Evolutionary conservation across 2,329 filamentous ascomycete species (phyloP).

Genomic region (Hypomyces rosellus): DNA sequence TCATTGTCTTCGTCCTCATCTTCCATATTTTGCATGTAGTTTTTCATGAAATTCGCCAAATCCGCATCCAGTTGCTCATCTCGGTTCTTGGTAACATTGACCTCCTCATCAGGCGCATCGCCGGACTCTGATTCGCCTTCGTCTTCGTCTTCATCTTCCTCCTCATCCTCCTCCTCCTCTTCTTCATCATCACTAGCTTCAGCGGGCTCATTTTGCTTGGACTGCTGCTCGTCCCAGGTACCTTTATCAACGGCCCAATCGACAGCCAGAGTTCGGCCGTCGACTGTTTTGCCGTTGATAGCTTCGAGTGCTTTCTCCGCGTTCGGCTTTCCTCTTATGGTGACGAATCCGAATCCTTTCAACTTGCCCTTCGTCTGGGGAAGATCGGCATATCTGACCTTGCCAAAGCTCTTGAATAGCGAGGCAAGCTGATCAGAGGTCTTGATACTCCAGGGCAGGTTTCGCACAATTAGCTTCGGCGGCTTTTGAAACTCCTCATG

Average conservation of each 20-base stretch:
- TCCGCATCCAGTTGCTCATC: conserved; percentile 39
- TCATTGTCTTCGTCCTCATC: conserved; percentile 49
- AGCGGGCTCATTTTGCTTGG: conserved; percentile 23
- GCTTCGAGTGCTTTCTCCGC: conserved; percentile 80
- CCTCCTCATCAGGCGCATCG: conserved; percentile 19
- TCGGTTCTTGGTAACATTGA: conserved; percentile 29
- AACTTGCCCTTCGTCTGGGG: conserved; percentile 72
- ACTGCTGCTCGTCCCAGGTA: conserved; percentile 66
- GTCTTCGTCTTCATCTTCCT: conserved; percentile 22
- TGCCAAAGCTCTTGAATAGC: conserved; percentile 82
- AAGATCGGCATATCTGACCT: conserved; percentile 80
- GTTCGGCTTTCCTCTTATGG: conserved; percentile 81
- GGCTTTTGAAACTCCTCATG: conserved; percentile 46
- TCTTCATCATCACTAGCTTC: conserved; percentile 33
- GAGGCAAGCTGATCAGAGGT: conserved; percentile 70
- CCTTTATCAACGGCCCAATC: conserved; percentile 96
- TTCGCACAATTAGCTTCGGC: conserved; percentile 80
- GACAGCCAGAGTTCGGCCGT: conserved; percentile 82
- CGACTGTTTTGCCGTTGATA: conserved; percentile 84
- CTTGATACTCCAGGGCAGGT: conserved; percentile 94
- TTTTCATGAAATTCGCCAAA: conserved; percentile 52
- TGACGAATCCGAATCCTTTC: conserved; percentile 88
- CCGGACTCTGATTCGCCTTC: conserved; percentile 24
- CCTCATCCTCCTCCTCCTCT: conserved; percentile 21
- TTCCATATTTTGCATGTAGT: conserved; percentile 50